Base-by-base conservation (phyloP, 1,139 yeast genomes). In the Kodamaea derodonti region DNA sequence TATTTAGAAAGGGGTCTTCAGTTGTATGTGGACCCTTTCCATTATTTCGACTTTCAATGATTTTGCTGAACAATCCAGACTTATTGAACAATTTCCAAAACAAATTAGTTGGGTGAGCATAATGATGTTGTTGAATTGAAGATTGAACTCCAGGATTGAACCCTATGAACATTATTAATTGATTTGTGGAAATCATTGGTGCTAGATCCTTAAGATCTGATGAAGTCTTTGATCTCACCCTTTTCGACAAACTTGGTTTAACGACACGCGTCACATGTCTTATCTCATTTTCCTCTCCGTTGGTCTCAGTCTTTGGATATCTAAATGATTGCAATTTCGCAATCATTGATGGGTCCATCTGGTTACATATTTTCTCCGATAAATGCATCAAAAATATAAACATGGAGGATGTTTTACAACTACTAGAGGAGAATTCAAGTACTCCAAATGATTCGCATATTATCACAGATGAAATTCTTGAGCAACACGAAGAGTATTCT, bases 71-170 rank as follows among this genome's bases (percentile, higher is more conserved):
- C 7, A 80, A 43, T 8, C 70, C 63, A 10, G 82, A 69, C 38
- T 75, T 72, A 49, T 74, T 75, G 43, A 84, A 58, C 24, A 82
- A 57, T 42, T 72, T 78, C 92, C 92, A 84, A 51, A 84, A 84
- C 31, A 71, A 55, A 48, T 84, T 84, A 5, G 86, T 69, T 24
- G 63, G 75, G 48, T 84, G 92, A 0, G 94, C 94, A 51, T 80
- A 84, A 49, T 82, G 80, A 50, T 83, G 92, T 31, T 84, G 88
- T 10, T 64, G 58, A 18, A 61, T 48, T 0, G 87, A 77, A 0
- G 92, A 80, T 48, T 70, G 71, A 3, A 78, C 58, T 2, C 92
- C 87, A 0, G 95, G 95, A 46, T 84, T 84, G 60, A 70, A 82
- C 1, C 95, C 95, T 2, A 84, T 69, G 46, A 84, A 83, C 3